These are phyloP conservation scores for Knoxia roxburghii DNA, from an alignment of 257 asterid species.

Conservation along the genomic window DNA sequence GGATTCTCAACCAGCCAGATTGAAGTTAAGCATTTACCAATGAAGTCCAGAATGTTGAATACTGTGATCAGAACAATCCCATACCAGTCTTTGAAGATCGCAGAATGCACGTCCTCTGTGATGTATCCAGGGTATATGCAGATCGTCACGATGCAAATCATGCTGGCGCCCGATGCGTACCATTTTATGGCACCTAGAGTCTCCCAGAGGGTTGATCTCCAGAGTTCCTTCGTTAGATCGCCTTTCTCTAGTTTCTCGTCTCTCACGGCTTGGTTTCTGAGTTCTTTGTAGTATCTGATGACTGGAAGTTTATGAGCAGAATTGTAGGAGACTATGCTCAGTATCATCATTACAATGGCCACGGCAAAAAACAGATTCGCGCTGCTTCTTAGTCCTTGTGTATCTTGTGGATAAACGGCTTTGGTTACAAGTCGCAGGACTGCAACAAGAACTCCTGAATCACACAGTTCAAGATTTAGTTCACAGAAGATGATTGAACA, in stretches of 20 bases:
- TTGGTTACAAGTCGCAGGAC: conserved; percentile 60
- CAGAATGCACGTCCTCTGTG: conserved; percentile 84
- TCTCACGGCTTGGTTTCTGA: conserved; percentile 44
- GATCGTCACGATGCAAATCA: conserved; percentile 59
- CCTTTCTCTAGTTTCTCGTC: conserved; percentile 65
- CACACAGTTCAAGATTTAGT: conserved; percentile 4
- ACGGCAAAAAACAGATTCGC: conserved; percentile 70
- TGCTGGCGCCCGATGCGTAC: conserved; percentile 49
- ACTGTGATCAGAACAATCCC: conserved; percentile 70
- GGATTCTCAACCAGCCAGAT: conserved; percentile 53
- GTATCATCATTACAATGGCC: conserved; percentile 55
- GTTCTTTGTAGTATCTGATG: conserved; percentile 53
- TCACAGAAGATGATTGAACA: neutral
- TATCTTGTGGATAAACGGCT: conserved; percentile 66
- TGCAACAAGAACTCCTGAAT: conserved; percentile 78
- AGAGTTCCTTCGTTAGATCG: conserved; percentile 41
- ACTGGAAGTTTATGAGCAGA: conserved; percentile 60
- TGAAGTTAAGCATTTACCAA: conserved; percentile 69
- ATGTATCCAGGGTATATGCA: conserved; percentile 71
- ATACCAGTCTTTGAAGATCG: conserved; percentile 67
- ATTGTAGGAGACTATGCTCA: conserved; percentile 61
- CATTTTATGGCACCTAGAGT: conserved; percentile 61
- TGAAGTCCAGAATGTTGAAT: conserved; percentile 66
- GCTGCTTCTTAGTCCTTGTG: conserved; percentile 67
- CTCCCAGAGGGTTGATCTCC: conserved; percentile 62